Base-by-base conservation (phyloP, 306 rosid genomes). In the Lathyrus oleraceus region DNA sequence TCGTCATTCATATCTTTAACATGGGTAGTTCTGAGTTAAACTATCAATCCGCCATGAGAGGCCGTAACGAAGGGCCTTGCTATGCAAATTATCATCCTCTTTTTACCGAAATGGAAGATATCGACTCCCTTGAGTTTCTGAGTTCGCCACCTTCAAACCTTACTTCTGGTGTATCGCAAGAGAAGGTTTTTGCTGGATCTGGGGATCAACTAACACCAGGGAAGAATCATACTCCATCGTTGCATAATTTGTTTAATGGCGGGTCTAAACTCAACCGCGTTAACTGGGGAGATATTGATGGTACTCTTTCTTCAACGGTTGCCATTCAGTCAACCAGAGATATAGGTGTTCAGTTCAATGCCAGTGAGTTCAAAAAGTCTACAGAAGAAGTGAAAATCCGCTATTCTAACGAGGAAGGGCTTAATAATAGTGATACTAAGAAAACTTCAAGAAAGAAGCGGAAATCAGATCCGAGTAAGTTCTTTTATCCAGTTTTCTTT, bases 91-190 rank as follows among this genome's bases (percentile, higher is more conserved):
- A 79, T 65, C 74, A 71, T 69, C 82, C 71, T 44, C 66, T 91
- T 60, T 94, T 94, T 74, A 91, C 85, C 30, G 97, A 94, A 53
- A 81, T 94, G 85, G 92, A 88, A 83, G 99, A 94, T 79, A 82
- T 81, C 32, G 99, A 94, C 51, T 75, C 59, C 38, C 20, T 74
- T 48, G 97, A 88, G 49, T 80, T 67, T 45, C 25, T 71, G 57
- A 87, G 79, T 78, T 83, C 85, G 25, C 72, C 91, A 23, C 57
- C 79, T 43, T 61, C 78, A 19, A 38, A 66, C 79, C 59, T 78
- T 32, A 49, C 78, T 32, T 15, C 85, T 36, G 84, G 81, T 44
- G 71, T 90, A 42, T 69, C 84, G 68, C 86, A 82, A 71, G 85
- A 85, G 69, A 87, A 78, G 84, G 81, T 65, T 76, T 76, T 78